Base-by-base conservation (phyloP, 352 stramenopile genomes). In the Phytopythium oedochilum region DNA sequence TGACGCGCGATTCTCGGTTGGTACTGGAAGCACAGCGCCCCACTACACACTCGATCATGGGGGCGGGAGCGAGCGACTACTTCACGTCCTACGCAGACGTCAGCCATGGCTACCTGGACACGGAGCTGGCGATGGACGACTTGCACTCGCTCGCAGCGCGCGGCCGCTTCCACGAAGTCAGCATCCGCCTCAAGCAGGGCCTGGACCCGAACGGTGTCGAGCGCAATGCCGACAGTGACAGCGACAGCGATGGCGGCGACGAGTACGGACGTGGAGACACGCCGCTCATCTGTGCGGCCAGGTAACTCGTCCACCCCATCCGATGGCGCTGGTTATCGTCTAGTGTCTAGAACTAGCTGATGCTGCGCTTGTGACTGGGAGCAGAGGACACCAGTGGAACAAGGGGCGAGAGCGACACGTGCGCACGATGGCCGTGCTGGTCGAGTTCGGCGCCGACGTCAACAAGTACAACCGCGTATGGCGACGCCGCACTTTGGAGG, bases 81-180 rank as follows among this genome's bases (percentile, higher is more conserved):
- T 73, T 87, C 23, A 83, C 71, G 52, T 55, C 60, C 6, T 82
- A 86, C 45, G 70, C 75, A 12, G 73, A 87, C 48, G 66, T 86
- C 26, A 72, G 83, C 55, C 62, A 81, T 38, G 75, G 78, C 11
- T 88, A 75, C 51, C 47, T 64, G 68, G 76, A 88, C 45, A 60
- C 62, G 2, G 78, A 88, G 60, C 65, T 88, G 15, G 71, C 59
- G 8, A 73, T 71, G 22, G 61, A 82, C 26, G 64, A 86, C 47
- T 46, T 86, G 26, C 78, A 86, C 28, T 54, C 53, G n/a, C 50
- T 84, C 22, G 73, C 78, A 14, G 75, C 71, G 10, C 64, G 73
- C 57, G 75, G 78, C 6, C 53, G 68, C 22, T 65, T 71, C 45
- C 64, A 71, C 26, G 51, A 61, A 15, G 73, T 87, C 38, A 69